Evolutionary conservation across 805 yeast species (phyloP).

Genomic region (Myxozyma neotropica): DNA sequence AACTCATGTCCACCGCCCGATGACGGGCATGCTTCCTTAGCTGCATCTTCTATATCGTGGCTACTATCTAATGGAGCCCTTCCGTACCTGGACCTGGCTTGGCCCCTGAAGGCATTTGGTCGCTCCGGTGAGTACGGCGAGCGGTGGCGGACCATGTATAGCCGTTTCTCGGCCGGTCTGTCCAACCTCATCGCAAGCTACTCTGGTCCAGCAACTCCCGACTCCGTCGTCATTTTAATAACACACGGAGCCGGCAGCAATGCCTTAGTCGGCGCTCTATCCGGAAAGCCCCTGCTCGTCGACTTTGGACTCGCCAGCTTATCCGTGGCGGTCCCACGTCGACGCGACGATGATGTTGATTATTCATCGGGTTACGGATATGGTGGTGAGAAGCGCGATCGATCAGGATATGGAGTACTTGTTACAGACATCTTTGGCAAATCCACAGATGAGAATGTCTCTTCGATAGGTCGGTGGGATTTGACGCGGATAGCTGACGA

Average conservation of each 20-base stretch:
- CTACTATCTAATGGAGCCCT: conserved; percentile 22
- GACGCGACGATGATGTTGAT: conserved; percentile 11
- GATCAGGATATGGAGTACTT: conserved; percentile 24
- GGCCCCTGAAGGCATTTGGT: conserved; percentile 39
- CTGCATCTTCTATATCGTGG: conserved; percentile 37
- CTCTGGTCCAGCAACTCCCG: conserved; percentile 20
- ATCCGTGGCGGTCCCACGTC: conserved; percentile 34
- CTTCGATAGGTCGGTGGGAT: conserved; percentile 19
- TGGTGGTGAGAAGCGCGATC: conserved; percentile 29
- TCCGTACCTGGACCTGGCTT: conserved; percentile 33
- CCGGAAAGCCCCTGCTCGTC: conserved; percentile 40
- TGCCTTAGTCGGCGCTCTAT: conserved; percentile 42
- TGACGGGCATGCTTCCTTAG: conserved; percentile 42
- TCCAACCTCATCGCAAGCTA: conserved; percentile 37
- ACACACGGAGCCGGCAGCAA: conserved; percentile 48
- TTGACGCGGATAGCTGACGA: conserved; percentile 27
- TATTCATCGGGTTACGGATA: conserved; percentile 22
- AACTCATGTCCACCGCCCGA: conserved; percentile 44
- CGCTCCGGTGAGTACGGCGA: conserved; percentile 44
- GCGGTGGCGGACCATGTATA: conserved; percentile 44
- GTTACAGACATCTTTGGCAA: conserved; percentile 1
- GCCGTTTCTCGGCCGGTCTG: conserved; percentile 40
- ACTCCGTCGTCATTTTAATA: conserved; percentile 39
- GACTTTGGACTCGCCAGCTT: conserved; percentile 40
- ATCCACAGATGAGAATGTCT: not conserved